phyloP scores from a whole-genome alignment of 345 rosid species.

The Populus tremula region DNA sequence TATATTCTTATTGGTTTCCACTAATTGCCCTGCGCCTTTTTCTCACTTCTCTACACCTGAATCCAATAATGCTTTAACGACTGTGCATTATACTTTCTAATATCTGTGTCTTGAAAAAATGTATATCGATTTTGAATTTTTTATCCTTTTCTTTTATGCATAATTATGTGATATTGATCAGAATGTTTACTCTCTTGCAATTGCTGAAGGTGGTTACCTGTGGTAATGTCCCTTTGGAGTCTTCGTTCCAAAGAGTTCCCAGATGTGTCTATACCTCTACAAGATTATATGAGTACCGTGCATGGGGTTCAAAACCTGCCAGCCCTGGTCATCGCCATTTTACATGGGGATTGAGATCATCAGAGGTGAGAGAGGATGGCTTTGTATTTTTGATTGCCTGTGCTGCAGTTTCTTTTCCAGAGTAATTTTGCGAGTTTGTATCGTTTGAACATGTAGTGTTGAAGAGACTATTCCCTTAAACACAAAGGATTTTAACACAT shows the following conservation, averaged over 20 bases:
- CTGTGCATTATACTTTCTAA: background rate
- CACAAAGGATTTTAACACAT: background rate
- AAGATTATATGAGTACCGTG: constrained; percentile 78
- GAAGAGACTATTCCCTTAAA: background rate
- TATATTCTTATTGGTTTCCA: background rate
- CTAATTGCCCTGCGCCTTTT: background rate
- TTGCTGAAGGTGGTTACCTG: constrained; percentile 82
- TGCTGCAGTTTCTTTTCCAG: background rate
- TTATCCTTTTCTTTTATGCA: background rate
- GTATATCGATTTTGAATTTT: background rate
- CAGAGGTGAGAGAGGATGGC: constrained; percentile 61
- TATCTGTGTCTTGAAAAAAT: background rate
- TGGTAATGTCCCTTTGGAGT: constrained; percentile 89
- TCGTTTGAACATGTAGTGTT: background rate
- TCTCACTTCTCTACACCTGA: background rate
- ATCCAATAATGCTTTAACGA: background rate
- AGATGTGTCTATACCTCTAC: constrained; percentile 89
- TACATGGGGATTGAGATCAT: constrained; percentile 79
- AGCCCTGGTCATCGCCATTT: constrained; percentile 73
- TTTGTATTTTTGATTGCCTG: background rate
- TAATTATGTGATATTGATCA: background rate
- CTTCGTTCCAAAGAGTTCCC: constrained; percentile 87
- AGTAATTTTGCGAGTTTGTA: too few relatives aligned
- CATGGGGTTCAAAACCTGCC: constrained; percentile 88
- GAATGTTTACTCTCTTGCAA: background rate